phyloP scores from a whole-genome alignment of 2,329 filamentous ascomycete genomes.

The Trichoderma atroviride region DNA sequence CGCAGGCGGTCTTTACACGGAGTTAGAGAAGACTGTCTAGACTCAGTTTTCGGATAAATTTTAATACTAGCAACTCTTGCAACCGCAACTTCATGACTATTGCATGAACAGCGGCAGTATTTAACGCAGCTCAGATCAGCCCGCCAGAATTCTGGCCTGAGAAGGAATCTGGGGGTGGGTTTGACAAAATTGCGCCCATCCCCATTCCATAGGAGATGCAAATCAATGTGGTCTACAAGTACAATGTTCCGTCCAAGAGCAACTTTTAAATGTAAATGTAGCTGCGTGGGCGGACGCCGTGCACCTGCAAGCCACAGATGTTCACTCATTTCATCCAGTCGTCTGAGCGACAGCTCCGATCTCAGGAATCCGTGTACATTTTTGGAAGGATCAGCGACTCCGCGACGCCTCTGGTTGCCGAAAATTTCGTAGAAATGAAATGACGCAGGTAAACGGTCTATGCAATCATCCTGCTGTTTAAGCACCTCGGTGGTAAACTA shows the following conservation, averaged over 20 bases:
- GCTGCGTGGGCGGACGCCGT: constrained; percentile 33
- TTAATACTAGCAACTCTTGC: not conserved
- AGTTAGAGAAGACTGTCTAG: not conserved
- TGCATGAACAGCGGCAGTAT: not conserved
- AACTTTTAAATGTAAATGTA: constrained; percentile 35
- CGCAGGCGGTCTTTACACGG: not conserved
- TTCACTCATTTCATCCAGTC: constrained; percentile 26
- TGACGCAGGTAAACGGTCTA: no score
- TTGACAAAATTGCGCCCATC: constrained; percentile 39
- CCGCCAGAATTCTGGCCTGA: constrained; percentile 32
- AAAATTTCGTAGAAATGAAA: not conserved
- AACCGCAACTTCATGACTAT: not conserved
- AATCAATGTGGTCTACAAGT: constrained; percentile 38
- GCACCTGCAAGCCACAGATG: constrained; percentile 37
- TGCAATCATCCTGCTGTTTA: no score
- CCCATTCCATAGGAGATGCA: constrained; percentile 36
- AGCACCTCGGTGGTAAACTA: no score
- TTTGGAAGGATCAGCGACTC: not conserved
- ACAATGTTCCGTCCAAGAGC: constrained; percentile 33
- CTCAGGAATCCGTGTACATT: not conserved
- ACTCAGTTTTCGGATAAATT: not conserved
- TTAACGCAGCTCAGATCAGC: not conserved
- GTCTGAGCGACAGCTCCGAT: constrained; percentile 28
- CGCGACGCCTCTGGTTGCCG: not conserved
- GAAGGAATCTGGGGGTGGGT: constrained; percentile 41